Percentiles rank a stretch among this genome's conserved stretches.
Evolutionary conservation across 2,329 filamentous ascomycete genomes (phyloP).

Genomic region (Rosellinia necatrix): DNA sequence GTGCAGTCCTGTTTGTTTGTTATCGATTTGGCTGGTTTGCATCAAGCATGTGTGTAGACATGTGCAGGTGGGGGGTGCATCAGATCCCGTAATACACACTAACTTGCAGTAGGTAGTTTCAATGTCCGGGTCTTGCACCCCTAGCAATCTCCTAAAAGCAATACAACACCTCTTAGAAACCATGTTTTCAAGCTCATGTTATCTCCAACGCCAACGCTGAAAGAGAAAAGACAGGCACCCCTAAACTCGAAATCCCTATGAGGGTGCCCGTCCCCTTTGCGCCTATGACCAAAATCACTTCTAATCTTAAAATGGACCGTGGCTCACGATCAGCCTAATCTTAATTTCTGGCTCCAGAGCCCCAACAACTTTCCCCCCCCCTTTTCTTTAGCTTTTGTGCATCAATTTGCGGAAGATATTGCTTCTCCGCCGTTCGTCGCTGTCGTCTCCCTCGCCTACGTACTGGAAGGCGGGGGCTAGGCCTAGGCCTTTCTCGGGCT

Average conservation of each 20-base stretch:
- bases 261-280: neutral
- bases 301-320: neutral
- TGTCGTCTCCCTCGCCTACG: conserved; percentile 20
- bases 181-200: conserved; percentile 7
- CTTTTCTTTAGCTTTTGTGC: conserved; percentile 28
- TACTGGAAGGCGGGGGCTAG: conserved; percentile 30
- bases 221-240: conserved; percentile 11
- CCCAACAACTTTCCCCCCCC: no score
- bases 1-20: no score
- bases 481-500: neutral
- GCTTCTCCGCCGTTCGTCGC: conserved; percentile 27
- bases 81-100: no score
- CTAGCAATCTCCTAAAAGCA: neutral
- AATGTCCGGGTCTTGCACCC: neutral
- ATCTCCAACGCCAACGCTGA: conserved; percentile 22
- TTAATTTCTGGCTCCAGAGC: neutral
- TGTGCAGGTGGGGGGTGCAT: no score
- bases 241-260: neutral
- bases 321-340: neutral
- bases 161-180: neutral
- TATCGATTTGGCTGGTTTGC: no score
- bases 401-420: conserved; percentile 36
- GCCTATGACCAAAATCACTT: neutral
- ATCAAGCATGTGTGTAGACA: no score
- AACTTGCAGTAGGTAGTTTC: no score